A percentile compares a stretch with the other conserved stretches of the same genome.
Conservation (phyloP, 768 basidiomycete genomes). For the Macrolepiota albuminosa region DNA sequence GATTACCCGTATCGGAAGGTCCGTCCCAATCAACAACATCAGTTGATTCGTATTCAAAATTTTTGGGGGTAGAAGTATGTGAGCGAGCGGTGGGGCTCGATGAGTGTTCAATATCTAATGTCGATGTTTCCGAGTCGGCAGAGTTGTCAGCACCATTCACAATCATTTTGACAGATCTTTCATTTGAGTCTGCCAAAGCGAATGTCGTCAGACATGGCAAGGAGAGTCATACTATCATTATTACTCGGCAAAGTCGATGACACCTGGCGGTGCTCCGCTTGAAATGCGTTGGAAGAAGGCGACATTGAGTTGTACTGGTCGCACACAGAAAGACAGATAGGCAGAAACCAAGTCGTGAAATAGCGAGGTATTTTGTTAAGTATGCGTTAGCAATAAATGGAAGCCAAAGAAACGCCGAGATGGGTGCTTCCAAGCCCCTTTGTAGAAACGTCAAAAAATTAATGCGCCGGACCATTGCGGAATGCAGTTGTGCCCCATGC, state of each 20-base stretch:
- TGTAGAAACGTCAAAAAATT: neutral
- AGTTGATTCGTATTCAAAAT: neutral
- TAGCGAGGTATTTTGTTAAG: neutral
- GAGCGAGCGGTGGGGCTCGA: neutral
- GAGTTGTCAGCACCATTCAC: neutral
- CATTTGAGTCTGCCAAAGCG: neutral
- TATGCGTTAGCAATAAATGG: neutral
- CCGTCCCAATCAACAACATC: constrained; percentile 25
- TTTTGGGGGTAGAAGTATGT: neutral
- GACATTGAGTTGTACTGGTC: neutral
- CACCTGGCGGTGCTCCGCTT: neutral
- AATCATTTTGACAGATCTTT: neutral
- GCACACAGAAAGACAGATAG: neutral
- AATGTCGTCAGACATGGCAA: neutral
- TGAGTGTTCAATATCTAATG: neutral
- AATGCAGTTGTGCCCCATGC: neutral
- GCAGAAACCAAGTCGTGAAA: neutral
- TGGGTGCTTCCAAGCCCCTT: neutral
- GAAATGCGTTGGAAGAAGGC: neutral
- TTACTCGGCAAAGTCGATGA: neutral
- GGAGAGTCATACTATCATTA: neutral
- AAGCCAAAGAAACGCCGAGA: neutral
- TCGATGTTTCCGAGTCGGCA: constrained; percentile 9
- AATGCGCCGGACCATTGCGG: neutral
- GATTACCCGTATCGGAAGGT: constrained; percentile 24